Evolutionary conservation across 805 yeast species (phyloP).

Genomic region (Naumovozyma castellii): DNA sequence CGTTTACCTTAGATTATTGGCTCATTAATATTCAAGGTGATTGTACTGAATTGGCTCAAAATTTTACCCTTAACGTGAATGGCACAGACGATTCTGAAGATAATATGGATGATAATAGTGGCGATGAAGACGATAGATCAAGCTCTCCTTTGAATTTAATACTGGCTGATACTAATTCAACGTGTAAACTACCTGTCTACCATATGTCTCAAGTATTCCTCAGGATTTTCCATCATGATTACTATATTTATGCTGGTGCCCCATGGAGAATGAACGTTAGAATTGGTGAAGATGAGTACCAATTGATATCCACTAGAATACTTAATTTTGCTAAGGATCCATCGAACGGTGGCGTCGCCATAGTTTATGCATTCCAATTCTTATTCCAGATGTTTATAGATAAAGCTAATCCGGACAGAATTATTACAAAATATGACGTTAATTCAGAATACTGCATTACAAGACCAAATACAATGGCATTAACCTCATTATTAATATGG

Average conservation of each 20-base stretch:
- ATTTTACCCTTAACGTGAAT: neutral
- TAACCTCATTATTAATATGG: conserved; percentile 36
- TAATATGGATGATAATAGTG: neutral
- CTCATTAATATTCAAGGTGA: conserved; percentile 26
- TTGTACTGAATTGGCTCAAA: conserved; percentile 6
- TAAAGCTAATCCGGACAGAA: conserved; percentile 33
- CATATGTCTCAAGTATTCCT: conserved; percentile 67
- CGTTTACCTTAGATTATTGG: conserved; percentile 67
- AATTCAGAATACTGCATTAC: conserved; percentile 42
- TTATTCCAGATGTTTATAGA: conserved; percentile 50
- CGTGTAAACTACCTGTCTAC: conserved; percentile 55
- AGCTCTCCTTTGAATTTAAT: neutral
- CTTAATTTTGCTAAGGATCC: conserved; percentile 19
- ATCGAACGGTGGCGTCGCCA: conserved; percentile 43
- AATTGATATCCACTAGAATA: conserved; percentile 40
- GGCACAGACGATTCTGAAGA: neutral
- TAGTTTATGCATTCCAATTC: conserved; percentile 52
- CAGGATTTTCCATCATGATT: conserved; percentile 67
- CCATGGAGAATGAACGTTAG: conserved; percentile 69
- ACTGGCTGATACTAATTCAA: conserved; percentile 12
- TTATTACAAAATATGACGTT: conserved; percentile 37
- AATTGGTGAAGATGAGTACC: conserved; percentile 43
- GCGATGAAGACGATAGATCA: neutral
- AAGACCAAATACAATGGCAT: conserved; percentile 30
- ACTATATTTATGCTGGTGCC: conserved; percentile 71